Evolutionary conservation across 768 basidiomycete species (phyloP).

Genomic region (Termitomyces heimii): DNA sequence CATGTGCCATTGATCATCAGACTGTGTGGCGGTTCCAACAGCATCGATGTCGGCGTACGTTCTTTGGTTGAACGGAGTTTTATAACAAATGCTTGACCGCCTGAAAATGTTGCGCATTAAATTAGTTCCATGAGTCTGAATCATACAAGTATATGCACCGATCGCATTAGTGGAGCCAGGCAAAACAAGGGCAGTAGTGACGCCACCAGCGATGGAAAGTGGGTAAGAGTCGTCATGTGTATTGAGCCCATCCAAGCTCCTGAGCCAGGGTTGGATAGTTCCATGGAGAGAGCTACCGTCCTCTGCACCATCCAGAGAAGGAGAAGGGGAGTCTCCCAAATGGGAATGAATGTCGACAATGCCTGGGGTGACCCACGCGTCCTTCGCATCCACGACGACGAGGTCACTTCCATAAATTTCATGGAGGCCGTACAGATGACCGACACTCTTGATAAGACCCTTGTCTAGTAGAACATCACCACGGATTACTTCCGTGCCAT

Average conservation of each 20-base stretch:
- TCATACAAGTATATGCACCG: conserved; percentile 28
- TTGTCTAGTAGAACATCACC: conserved; percentile 69
- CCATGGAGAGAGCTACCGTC: conserved; percentile 54
- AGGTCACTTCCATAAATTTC: conserved; percentile 27
- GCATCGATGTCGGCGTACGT: conserved; percentile 65
- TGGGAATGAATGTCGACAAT: conserved; percentile 68
- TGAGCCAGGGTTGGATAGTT: conserved; percentile 52
- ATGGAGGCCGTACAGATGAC: conserved; percentile 31
- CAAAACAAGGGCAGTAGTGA: conserved; percentile 71
- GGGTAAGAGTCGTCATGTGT: conserved; percentile 72
- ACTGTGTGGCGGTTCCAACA: conserved; percentile 68
- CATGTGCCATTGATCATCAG: conserved; percentile 43
- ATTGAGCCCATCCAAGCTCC: conserved; percentile 74
- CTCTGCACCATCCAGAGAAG: conserved; percentile 40
- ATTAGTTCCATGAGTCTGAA: not conserved
- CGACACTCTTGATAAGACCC: conserved; percentile 60
- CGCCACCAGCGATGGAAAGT: conserved; percentile 70
- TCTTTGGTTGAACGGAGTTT: conserved; percentile 73
- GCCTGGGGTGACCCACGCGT: conserved; percentile 79
- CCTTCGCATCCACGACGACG: conserved; percentile 55
- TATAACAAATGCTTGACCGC: conserved; percentile 73
- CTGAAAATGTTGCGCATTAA: conserved; percentile 21
- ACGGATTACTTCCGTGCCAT: conserved; percentile 59
- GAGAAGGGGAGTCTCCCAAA: conserved; percentile 48
- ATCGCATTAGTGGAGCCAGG: conserved; percentile 70